Base-by-base conservation (phyloP, 768 basidiomycete species). In the Russula sp. region DNA sequence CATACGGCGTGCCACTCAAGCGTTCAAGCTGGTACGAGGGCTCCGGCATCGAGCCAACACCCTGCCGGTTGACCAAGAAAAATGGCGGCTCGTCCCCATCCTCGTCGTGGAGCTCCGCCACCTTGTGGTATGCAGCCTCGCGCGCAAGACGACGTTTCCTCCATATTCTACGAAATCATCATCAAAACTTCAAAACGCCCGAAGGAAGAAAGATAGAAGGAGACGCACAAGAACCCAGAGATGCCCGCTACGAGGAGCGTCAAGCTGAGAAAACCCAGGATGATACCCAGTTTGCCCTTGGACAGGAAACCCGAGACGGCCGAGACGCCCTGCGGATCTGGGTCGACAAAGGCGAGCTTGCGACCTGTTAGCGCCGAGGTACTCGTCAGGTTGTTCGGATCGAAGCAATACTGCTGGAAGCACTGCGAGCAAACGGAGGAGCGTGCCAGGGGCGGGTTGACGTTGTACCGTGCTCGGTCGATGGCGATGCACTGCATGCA, bases 401-500 rank as follows among this genome's bases (percentile, higher is more conserved):
- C 69, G 56, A 60, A 73, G 64, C 72, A 73, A 56, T 73, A 73
- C 56, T 69, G 68, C 32, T 49, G 38, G 69, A 73, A 71, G 56
- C 72, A 73, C n/a, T 51, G 32, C 5, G 58, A 18, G 66, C 72
- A 73, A 47, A 69, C 49, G 22, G 62, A 49, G 14, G 72, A 71
- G 29, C 67, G 70, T 25, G 64, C 45, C n/a, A 63, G 18, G n/a
- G 51, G 25, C 13, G 68, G 65, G 13, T 61, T 59, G 18, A 49
- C 0, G 16, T 60, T 50, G n/a, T 58, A 64, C 43, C 74, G 61
- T 52, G 68, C 57, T 11, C 72, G 67, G 35, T 75, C 86, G 78
- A 74, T 82, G 66, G 77, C 80, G 62, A 80, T 90, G 70, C 91
- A 87, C 69, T 83, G 82, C 22, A 93, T 75, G 67, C 90, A 93